phyloP scores from a whole-genome alignment of 257 asterid species.

The Agastache rugosa region DNA sequence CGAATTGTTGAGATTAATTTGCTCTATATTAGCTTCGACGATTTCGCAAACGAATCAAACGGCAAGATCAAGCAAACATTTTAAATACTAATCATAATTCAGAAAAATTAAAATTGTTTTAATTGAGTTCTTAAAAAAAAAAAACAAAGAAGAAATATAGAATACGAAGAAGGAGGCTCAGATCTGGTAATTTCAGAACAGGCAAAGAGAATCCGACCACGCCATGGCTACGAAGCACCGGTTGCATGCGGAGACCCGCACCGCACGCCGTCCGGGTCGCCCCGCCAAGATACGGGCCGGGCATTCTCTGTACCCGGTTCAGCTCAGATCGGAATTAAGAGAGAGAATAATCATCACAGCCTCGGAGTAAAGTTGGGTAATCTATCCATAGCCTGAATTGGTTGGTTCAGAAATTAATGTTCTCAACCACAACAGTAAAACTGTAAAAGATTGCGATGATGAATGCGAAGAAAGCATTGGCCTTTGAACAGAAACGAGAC shows the following conservation, averaged over 20 bases:
- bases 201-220: constrained; percentile 13
- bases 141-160: not conserved
- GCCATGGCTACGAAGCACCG: constrained; percentile 25
- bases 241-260: not conserved
- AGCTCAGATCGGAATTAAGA: not conserved
- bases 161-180: constrained; percentile 13
- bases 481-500: too few relatives aligned
- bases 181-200: not conserved
- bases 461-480: not conserved
- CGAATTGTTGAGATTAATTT: too few relatives aligned
- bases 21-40: too few relatives aligned
- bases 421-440: too few relatives aligned
- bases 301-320: not conserved
- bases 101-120: too few relatives aligned
- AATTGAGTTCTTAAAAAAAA: not conserved
- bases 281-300: constrained; percentile 26
- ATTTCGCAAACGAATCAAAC: too few relatives aligned
- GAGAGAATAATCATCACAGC: not conserved
- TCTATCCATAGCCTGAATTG: not conserved
- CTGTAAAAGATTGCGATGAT: not conserved
- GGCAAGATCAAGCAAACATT: too few relatives aligned
- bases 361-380: not conserved
- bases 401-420: too few relatives aligned
- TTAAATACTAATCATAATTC: too few relatives aligned
- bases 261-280: constrained; percentile 23